Evolutionary conservation across 164 flowering plant genomes (phyloP), one percentile per base, ranked within the genome.

Genomic region (Liquidambar formosana): DNA sequence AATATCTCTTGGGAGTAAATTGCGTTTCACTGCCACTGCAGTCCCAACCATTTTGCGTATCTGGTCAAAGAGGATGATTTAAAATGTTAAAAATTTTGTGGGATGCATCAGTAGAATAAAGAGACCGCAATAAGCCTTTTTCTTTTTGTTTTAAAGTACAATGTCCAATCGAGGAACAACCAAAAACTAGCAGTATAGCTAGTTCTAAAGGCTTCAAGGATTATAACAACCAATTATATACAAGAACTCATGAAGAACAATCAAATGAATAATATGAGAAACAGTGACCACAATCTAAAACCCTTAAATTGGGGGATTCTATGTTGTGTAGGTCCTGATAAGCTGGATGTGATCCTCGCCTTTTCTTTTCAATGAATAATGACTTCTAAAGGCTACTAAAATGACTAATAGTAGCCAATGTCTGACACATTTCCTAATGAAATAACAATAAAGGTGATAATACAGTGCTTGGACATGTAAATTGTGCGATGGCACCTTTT

Each of bases 11-110:
- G 96, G 94, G 22, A 92, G 89, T 68, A 94, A 69, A 6, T 79
- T 76, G 21, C 97, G 91, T 76, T 91, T 94, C 33, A 94, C 85
- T 4, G 98, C 97, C n/a, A 94, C 83, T 19, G 98, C 98, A 61
- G 96, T 90, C 22, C 91, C 98, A 51, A 94, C 80, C 98, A 94
- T 94, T 82, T 94, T 91, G 63, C 97, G 93, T 58, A 94, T 91
- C 98, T 94, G 86, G 22, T n/a, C 43, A 72, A n/a, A 71, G 43
- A n/a, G 16, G 13, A 4, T 14, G 57, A 12, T 19, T 38, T 27
- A 5, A 19, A 41, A 49, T 38, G 49, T 60, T 15, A 63, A 56
- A 48, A 19, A 5, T 48, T 46, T 27, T 62, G 44, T 15, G 25
- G 58, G 14, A 26, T 59, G 12, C 38, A n/a, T 22, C 5, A 33